A percentile compares a stretch with the other conserved stretches of the same genome.
phyloP scores from a whole-genome alignment of 371 early-diverging fungal species.

The Mortierella sp. region DNA sequence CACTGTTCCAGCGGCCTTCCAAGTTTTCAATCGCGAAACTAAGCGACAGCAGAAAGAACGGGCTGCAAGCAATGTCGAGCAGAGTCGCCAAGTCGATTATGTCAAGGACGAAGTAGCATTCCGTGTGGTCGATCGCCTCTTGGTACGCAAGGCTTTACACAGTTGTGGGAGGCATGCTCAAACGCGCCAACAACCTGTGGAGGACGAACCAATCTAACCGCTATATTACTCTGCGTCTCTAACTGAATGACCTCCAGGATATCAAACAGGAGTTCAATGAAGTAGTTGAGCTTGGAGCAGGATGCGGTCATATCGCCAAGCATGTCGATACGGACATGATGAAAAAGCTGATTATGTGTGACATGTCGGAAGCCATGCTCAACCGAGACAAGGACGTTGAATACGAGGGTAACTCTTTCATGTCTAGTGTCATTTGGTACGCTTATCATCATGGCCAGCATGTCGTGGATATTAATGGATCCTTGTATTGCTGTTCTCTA shows the following conservation, averaged over 20 bases:
- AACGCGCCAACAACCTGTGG: no score
- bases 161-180: no score
- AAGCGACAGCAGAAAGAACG: constrained; percentile 86
- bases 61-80: constrained; percentile 68
- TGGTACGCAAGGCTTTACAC: constrained; percentile 59
- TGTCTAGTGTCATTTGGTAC: not conserved
- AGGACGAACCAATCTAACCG: no score
- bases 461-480: not conserved
- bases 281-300: constrained; percentile 91
- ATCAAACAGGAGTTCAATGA: constrained; percentile 87
- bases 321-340: constrained; percentile 81
- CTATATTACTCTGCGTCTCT: no score
- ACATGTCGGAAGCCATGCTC: constrained; percentile 83
- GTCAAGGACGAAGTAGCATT: constrained; percentile 91
- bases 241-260: constrained; percentile 59
- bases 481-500: no score
- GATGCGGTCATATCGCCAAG: constrained; percentile 89
- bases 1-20: constrained; percentile 58
- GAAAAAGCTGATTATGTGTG: constrained; percentile 87
- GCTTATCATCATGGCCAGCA: not conserved
- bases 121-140: constrained; percentile 86
- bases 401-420: constrained; percentile 65
- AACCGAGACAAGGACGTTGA: constrained; percentile 69
- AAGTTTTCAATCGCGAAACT: constrained; percentile 79
- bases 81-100: constrained; percentile 88